Evolutionary conservation across 2,329 filamentous ascomycete genomes (phyloP).

Genomic region (Cryphonectria parasitica): DNA sequence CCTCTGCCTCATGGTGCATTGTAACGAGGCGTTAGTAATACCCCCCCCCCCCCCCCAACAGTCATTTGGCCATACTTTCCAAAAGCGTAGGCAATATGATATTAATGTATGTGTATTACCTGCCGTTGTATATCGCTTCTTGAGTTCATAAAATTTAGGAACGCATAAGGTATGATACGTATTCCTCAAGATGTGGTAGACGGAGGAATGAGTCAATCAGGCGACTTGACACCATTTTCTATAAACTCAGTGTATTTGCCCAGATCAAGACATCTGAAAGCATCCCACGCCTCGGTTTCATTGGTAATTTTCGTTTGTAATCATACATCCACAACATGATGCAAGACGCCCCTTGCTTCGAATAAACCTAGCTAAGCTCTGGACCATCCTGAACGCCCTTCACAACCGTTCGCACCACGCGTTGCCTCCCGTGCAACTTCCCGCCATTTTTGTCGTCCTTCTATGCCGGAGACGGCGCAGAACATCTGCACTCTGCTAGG

Average conservation of each 20-base stretch:
- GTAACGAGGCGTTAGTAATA: too few relatives aligned
- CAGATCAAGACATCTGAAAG: slow-evolving; percentile 3
- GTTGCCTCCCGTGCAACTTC: not conserved
- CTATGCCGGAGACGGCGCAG: not conserved
- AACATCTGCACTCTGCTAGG: not conserved
- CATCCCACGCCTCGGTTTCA: not conserved
- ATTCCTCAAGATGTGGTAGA: not conserved
- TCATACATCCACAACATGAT: slow-evolving; percentile 13
- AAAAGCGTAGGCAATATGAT: not conserved
- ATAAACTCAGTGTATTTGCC: not conserved
- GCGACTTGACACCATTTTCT: not conserved
- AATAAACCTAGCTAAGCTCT: not conserved
- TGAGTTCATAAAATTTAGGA: not conserved
- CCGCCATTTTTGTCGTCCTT: not conserved
- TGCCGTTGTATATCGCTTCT: not conserved
- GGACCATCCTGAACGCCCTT: not conserved
- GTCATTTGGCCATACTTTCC: not conserved
- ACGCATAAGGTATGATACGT: not conserved
- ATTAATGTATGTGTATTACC: not conserved
- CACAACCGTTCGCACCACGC: not conserved
- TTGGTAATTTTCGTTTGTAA: not conserved
- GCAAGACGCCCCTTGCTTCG: not conserved
- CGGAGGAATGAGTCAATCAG: not conserved
- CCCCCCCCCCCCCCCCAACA: too few relatives aligned
- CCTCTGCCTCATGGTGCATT: too few relatives aligned